Percentiles rank a stretch among this genome's conserved stretches.
Evolutionary conservation across 805 yeast species (phyloP).

Genomic region (Spathaspora passalidarum): DNA sequence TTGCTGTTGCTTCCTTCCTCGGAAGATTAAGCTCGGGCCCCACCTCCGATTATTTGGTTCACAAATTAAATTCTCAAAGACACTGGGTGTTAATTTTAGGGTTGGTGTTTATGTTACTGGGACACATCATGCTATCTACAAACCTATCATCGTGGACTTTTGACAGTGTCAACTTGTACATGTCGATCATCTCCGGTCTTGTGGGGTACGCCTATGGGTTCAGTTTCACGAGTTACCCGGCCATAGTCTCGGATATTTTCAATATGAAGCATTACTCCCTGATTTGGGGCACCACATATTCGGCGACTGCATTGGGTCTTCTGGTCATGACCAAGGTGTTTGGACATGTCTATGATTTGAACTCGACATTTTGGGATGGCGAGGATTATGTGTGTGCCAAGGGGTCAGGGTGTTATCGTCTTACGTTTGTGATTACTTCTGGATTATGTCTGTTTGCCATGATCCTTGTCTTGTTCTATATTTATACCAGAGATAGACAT

Average conservation of each 20-base stretch:
- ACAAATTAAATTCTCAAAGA: constrained; percentile 22
- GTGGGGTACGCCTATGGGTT: constrained; percentile 36
- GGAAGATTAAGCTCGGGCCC: constrained; percentile 34
- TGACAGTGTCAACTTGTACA: constrained; percentile 13
- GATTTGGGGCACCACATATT: constrained; percentile 33
- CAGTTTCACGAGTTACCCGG: constrained; percentile 32
- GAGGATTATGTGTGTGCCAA: constrained; percentile 19
- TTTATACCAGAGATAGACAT: constrained; percentile 11
- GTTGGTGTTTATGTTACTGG: constrained; percentile 24
- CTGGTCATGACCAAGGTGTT: constrained; percentile 30
- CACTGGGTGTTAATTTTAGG: constrained; percentile 33
- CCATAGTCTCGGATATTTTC: constrained; percentile 30
- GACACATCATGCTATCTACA: constrained; percentile 22
- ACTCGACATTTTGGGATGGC: constrained; percentile 18
- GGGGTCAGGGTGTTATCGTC: constrained; percentile 28
- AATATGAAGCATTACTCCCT: constrained; percentile 30
- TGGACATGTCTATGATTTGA: constrained; percentile 27
- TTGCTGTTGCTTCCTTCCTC: constrained; percentile 27
- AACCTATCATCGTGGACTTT: constrained; percentile 11
- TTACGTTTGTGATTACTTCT: constrained; percentile 25
- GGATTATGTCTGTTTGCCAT: constrained; percentile 19
- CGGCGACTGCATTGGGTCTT: constrained; percentile 30
- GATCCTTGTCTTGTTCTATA: constrained; percentile 17
- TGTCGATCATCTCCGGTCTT: constrained; percentile 23
- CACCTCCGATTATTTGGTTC: constrained; percentile 24